These are phyloP conservation scores for Hansenula lynferdii DNA, from an alignment of 1,139 yeast genomes.

Conservation along the genomic window DNA sequence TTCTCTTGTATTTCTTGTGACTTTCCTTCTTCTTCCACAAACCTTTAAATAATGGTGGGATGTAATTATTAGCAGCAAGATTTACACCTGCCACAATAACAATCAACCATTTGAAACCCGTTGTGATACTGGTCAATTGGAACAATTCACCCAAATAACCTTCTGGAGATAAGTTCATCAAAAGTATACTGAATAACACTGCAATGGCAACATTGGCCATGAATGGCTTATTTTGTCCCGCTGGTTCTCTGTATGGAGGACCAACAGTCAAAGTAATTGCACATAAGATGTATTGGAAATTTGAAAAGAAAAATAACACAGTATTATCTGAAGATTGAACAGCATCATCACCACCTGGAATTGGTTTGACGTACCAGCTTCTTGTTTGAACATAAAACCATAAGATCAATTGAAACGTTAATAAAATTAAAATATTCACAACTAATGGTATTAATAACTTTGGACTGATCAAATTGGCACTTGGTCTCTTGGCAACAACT, in stretches of 20 bases:
- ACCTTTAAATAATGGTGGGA: conserved; percentile 28
- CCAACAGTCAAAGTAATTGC: conserved; percentile 86
- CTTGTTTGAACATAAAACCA: conserved; percentile 58
- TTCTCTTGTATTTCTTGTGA: conserved; percentile 32
- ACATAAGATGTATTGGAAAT: conserved; percentile 82
- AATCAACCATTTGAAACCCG: conserved; percentile 46
- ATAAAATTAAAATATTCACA: conserved; percentile 61
- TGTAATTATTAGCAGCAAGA: conserved; percentile 32
- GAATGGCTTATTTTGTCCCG: conserved; percentile 65
- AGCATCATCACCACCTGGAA: conserved; percentile 80
- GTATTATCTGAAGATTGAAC: conserved; percentile 91
- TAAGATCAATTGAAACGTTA: conserved; percentile 58
- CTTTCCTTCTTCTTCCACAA: conserved; percentile 30
- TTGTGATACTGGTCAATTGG: conserved; percentile 65
- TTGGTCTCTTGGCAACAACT: conserved; percentile 73
- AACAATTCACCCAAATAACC: conserved; percentile 60
- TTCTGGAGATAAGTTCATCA: conserved; percentile 47
- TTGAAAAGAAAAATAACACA: conserved; percentile 70
- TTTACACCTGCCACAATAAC: conserved; percentile 45
- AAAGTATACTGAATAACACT: conserved; percentile 37
- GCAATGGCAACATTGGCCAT: conserved; percentile 54
- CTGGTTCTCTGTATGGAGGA: conserved; percentile 89
- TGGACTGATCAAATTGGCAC: conserved; percentile 88
- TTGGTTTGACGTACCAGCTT: conserved; percentile 78
- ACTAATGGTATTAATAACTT: conserved; percentile 78